Conservation (phyloP, 345 rosid genomes). For the Gossypium thurberi region DNA sequence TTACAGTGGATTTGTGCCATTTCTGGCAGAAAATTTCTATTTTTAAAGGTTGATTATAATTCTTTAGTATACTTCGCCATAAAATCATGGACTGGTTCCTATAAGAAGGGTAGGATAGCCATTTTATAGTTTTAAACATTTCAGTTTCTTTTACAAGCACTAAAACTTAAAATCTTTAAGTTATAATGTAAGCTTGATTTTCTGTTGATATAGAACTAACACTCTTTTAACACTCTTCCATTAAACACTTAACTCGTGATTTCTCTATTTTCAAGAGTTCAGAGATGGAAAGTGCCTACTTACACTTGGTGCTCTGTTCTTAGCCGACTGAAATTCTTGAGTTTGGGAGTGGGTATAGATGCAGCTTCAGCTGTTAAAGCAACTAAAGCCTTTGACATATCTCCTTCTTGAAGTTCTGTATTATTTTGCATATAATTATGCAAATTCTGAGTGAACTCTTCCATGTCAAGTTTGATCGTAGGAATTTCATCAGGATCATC, state of each 20-base stretch:
- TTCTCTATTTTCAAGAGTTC: not conserved
- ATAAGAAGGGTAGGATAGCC: not conserved
- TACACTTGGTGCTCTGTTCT: slow-evolving; percentile 96
- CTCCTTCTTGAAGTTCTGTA: slow-evolving; percentile 58
- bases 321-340: slow-evolving; percentile 72
- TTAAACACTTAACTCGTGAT: not conserved
- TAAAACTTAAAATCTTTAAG: not conserved
- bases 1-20: not conserved
- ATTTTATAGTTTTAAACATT: not conserved
- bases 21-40: not conserved
- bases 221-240: not conserved
- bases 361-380: slow-evolving; percentile 71
- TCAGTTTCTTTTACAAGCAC: not conserved
- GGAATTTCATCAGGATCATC: slow-evolving; percentile 80
- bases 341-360: slow-evolving; percentile 72
- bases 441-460: slow-evolving; percentile 57
- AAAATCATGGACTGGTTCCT: not conserved
- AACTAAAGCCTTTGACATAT: slow-evolving; percentile 72
- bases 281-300: slow-evolving; percentile 26
- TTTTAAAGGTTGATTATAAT: not conserved
- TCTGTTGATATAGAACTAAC: not conserved
- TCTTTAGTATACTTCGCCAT: not conserved
- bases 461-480: slow-evolving; percentile 59
- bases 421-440: slow-evolving; percentile 57
- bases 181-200: not conserved